These are phyloP conservation scores for Penstemon davidsonii DNA, from an alignment of 257 asterid genomes.

Conservation along the genomic window DNA sequence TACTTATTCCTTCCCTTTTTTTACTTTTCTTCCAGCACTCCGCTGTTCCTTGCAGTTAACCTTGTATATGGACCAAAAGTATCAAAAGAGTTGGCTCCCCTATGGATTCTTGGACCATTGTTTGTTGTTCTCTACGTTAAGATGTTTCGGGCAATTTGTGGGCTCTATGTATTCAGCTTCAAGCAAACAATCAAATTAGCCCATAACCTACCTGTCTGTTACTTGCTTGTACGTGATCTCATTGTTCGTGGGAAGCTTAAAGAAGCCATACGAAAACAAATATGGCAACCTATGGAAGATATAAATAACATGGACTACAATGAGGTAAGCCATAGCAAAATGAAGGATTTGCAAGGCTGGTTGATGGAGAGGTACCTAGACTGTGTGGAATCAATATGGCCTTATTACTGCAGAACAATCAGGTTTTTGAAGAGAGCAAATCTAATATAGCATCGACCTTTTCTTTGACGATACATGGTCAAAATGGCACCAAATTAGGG, in stretches of 20 bases:
- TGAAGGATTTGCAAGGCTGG: conserved; percentile 48
- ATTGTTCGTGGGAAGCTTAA: conserved; percentile 54
- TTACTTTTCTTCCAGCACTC: conserved; percentile 54
- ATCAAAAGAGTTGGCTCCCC: conserved; percentile 68
- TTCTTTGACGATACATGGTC: conserved; percentile 8
- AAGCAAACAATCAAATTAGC: conserved; percentile 51
- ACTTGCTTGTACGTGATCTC: conserved; percentile 34
- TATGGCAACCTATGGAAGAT: conserved; percentile 51
- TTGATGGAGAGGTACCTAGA: conserved; percentile 65
- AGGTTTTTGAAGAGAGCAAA: conserved; percentile 81
- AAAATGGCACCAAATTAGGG: conserved; percentile 12
- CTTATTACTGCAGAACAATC: conserved; percentile 62
- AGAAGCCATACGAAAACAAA: conserved; percentile 35
- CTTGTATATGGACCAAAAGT: conserved; percentile 60
- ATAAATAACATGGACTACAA: conserved; percentile 47
- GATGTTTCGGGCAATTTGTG: conserved; percentile 50
- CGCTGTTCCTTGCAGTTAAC: conserved; percentile 59
- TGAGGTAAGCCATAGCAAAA: conserved; percentile 36
- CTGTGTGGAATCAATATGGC: conserved; percentile 70
- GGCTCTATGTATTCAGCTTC: conserved; percentile 66
- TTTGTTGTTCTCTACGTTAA: conserved; percentile 55
- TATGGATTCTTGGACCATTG: conserved; percentile 86
- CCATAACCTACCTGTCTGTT: conserved; percentile 52
- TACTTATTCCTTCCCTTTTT: background rate
- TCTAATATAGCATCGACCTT: conserved; percentile 42